phyloP scores from a whole-genome alignment of 2,329 filamentous ascomycete genomes.

The Hymenoscyphus repandus region DNA sequence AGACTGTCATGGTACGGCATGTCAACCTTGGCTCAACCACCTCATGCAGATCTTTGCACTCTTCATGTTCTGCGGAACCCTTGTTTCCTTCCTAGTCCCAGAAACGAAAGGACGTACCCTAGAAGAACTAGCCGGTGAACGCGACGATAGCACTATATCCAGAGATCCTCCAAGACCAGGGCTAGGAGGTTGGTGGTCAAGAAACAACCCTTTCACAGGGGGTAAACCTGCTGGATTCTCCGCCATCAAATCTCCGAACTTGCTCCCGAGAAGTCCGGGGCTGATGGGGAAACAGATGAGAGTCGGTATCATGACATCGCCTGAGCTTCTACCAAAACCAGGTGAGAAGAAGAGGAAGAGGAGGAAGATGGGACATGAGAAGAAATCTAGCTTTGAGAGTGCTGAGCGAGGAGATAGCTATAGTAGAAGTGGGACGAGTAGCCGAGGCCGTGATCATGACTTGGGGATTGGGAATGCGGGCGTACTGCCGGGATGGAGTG shows the following conservation, averaged over 20 bases:
- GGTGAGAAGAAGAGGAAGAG: constrained; percentile 2
- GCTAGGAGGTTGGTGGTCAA: constrained; percentile 6
- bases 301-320: constrained; percentile 25
- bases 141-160: not conserved
- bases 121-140: constrained; percentile 63
- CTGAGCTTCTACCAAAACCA: constrained; percentile 17
- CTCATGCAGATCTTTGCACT: constrained; percentile 74
- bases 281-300: constrained; percentile 18
- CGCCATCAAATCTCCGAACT: constrained; percentile 8
- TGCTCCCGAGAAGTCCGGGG: constrained; percentile 15
- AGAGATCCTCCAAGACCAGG: not conserved
- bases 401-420: constrained; percentile 12
- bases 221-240: constrained; percentile 23
- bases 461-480: constrained; percentile 10
- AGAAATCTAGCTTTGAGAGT: constrained; percentile 10
- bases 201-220: constrained; percentile 18
- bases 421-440: constrained; percentile 1
- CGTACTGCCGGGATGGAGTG: constrained; percentile 23
- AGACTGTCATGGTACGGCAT: constrained; percentile 43
- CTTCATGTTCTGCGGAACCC: constrained; percentile 70
- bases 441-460: constrained; percentile 10
- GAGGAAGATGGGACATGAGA: constrained; percentile 7
- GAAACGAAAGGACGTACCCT: constrained; percentile 72
- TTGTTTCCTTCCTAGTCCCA: constrained; percentile 67
- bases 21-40: constrained; percentile 60